Percentiles rank a stretch among this genome's conserved stretches.
Conservation (phyloP, 306 rosid species). For the Castanopsis chinensis region DNA sequence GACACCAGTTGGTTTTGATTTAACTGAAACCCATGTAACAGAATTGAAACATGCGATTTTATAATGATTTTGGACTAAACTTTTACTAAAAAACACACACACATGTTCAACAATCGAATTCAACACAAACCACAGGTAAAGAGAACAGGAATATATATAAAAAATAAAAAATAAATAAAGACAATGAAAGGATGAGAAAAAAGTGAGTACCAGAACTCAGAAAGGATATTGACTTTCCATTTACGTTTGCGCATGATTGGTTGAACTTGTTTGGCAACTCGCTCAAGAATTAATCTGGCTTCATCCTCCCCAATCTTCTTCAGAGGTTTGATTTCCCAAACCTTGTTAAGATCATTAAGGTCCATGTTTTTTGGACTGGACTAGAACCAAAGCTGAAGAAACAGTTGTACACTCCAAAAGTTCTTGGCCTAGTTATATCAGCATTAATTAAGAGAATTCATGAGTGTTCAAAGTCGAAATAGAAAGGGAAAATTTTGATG, state of each 20-base stretch:
- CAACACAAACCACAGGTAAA: neutral
- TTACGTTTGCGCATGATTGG: slow-evolving; percentile 52
- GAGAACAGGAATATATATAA: neutral
- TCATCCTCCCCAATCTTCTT: slow-evolving; percentile 58
- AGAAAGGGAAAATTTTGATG: too few relatives aligned
- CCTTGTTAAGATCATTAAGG: slow-evolving; percentile 66
- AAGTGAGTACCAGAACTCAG: slow-evolving; percentile 50
- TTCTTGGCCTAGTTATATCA: too few relatives aligned
- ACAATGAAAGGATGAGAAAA: neutral
- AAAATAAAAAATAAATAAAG: neutral
- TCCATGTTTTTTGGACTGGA: slow-evolving; percentile 27
- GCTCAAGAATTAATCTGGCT: slow-evolving; percentile 47
- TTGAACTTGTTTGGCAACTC: slow-evolving; percentile 53
- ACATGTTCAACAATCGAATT: too few relatives aligned
- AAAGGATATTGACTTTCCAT: slow-evolving; percentile 58
- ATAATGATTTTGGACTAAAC: too few relatives aligned
- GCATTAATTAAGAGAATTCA: too few relatives aligned
- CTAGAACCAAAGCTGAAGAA: neutral
- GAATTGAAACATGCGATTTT: too few relatives aligned
- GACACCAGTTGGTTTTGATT: too few relatives aligned
- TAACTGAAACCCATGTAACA: too few relatives aligned
- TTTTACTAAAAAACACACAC: too few relatives aligned
- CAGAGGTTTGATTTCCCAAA: slow-evolving; percentile 57
- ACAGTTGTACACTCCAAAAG: too few relatives aligned
- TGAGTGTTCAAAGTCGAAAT: too few relatives aligned